Evolutionary conservation across 805 yeast species (phyloP).

Genomic region (Teunomyces stri): DNA sequence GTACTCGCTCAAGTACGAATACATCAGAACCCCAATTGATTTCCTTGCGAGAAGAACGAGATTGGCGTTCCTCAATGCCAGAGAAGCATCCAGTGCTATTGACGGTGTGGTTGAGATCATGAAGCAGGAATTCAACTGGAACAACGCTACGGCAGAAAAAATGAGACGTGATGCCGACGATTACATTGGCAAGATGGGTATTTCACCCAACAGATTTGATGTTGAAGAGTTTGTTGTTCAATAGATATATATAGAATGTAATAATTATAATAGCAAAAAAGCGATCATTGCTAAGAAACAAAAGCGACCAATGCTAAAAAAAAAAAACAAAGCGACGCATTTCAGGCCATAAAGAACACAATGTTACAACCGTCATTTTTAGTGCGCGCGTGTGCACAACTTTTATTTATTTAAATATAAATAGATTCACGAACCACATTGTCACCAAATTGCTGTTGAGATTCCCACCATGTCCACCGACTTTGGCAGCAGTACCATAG

Average conservation of each 20-base stretch:
- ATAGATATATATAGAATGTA: slow-evolving; percentile 4
- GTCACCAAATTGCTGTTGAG: neutral
- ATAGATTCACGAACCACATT: neutral
- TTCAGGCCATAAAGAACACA: too few relatives aligned
- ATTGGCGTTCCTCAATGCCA: slow-evolving; percentile 86
- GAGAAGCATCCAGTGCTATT: slow-evolving; percentile 74
- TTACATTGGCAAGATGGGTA: slow-evolving; percentile 65
- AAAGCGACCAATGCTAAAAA: too few relatives aligned
- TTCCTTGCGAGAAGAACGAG: slow-evolving; percentile 92
- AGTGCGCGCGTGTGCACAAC: neutral
- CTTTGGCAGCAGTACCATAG: neutral
- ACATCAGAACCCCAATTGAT: slow-evolving; percentile 83
- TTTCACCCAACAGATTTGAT: slow-evolving; percentile 19
- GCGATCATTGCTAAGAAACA: too few relatives aligned
- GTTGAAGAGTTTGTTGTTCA: slow-evolving; percentile 18
- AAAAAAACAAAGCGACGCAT: too few relatives aligned
- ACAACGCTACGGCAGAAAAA: slow-evolving; percentile 50
- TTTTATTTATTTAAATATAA: neutral
- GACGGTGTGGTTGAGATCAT: slow-evolving; percentile 84
- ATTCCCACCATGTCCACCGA: neutral
- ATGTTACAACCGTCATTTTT: neutral
- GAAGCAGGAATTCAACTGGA: slow-evolving; percentile 81
- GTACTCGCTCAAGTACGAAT: slow-evolving; percentile 79
- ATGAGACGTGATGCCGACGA: slow-evolving; percentile 52
- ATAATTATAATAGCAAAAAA: neutral